Conservation (phyloP, 768 basidiomycete genomes). For the Chiua virens region DNA sequence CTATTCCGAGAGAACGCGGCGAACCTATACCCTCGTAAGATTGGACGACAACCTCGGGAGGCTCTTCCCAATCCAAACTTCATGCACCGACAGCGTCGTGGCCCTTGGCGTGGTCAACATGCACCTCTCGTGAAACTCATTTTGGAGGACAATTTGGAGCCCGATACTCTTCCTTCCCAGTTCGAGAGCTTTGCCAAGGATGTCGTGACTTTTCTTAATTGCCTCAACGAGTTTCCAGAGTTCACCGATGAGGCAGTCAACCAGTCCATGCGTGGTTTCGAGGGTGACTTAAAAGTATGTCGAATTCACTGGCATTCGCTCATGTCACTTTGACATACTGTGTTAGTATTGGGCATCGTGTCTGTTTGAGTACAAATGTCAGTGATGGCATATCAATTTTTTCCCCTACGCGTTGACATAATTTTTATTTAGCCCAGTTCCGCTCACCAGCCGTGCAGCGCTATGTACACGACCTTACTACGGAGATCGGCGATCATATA, state of each 20-base stretch:
- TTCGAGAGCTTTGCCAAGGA: conserved; percentile 48
- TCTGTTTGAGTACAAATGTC: conserved; percentile 47
- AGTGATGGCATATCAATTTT: conserved; percentile 3
- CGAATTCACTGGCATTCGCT: not conserved
- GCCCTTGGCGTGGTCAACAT: conserved; percentile 33
- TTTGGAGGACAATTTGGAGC: conserved; percentile 44
- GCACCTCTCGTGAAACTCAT: conserved; percentile 38
- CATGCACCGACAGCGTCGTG: conserved; percentile 31
- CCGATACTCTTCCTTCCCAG: conserved; percentile 48
- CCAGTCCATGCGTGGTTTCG: conserved; percentile 47
- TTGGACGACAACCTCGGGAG: conserved; percentile 40
- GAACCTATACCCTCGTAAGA: conserved; percentile 51
- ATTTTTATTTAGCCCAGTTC: conserved; percentile 43
- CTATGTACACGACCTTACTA: conserved; percentile 52
- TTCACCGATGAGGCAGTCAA: conserved; percentile 54
- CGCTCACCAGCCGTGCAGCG: conserved; percentile 51
- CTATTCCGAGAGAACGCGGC: conserved; percentile 59
- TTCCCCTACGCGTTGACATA: conserved; percentile 2
- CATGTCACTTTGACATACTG: conserved; percentile 7
- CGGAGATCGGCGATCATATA: conserved; percentile 54
- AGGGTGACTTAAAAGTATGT: conserved; percentile 50
- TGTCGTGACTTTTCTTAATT: conserved; percentile 51
- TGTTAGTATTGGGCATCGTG: conserved; percentile 56
- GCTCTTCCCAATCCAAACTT: conserved; percentile 38
- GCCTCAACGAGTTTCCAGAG: conserved; percentile 57